Base-by-base conservation (phyloP, 179 eudicot genomes). In the Silene noctiflora region DNA sequence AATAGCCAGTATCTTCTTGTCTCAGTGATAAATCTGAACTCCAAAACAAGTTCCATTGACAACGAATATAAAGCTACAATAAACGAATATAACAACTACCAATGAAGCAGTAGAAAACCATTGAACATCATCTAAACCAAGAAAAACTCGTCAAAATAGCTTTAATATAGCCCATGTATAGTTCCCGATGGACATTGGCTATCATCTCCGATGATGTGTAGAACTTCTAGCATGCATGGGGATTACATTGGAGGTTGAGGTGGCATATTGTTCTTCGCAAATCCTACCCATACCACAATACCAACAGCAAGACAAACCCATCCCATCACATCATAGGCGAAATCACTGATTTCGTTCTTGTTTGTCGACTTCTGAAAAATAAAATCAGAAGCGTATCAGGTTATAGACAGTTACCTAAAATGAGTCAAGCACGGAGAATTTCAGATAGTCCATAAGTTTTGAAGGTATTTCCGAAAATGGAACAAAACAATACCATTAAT, bases 261-360 rank as follows among this genome's bases (percentile, higher is more conserved):
- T 4, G 86, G 84, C 82, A 73, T 78, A 51, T 83, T 75, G 83
- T 78, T 81, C 79, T 76, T 81, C 0, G 86, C 76, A 69, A 73
- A 79, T 46, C 86, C 86, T 16, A 83, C 85, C 98, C 97, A 90
- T 17, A 84, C 89, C 42, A 92, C 86, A 35, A 92, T 81, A 65
- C 94, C 96, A 69, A 89, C 92, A 0, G 90, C 98, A 20, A 95
- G 97, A 66, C 94, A 91, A 51, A 91, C 81, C 99, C 99, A 95
- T 53, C 99, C 99, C 76, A 88, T 77, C 72, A 90, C 84, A 83
- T 95, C 98, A 24, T 95, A 93, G 81, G 84, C 85, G 17, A 91
- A 88, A 82, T 95, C 99, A 80, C 78, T 85, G 67, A 84, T 87
- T 67, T 80, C 83, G 81, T 88, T 89, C 88, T 87, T 89, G 69